Percentiles rank a stretch among this genome's conserved stretches.
These are phyloP conservation scores for Stephania yunnanensis DNA, from an alignment of 164 flowering plant species.

Conservation along the genomic window DNA sequence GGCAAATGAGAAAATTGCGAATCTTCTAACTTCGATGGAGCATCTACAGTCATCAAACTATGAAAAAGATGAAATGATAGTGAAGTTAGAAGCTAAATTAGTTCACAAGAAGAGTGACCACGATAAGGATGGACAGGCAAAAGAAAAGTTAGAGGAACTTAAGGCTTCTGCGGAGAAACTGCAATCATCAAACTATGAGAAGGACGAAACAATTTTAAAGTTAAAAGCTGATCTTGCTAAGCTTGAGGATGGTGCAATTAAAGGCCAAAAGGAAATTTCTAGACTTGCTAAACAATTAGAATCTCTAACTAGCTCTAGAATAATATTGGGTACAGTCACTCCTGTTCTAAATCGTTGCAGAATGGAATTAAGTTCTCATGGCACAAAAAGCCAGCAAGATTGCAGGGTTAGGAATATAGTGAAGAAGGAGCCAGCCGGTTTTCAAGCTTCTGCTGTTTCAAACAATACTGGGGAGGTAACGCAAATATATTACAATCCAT, in stretches of 20 bases:
- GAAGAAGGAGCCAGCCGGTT: constrained; percentile 31
- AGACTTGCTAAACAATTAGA: constrained; percentile 48
- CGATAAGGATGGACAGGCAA: constrained; percentile 44
- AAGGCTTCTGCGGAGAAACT: constrained; percentile 42
- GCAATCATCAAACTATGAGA: constrained; percentile 41
- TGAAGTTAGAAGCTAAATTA: constrained; percentile 42
- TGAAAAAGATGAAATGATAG: constrained; percentile 52
- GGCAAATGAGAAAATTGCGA: constrained; percentile 47
- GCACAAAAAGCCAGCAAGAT: constrained; percentile 14
- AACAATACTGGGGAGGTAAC: constrained; percentile 15
- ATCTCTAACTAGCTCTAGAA: constrained; percentile 29
- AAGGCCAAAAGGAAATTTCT: constrained; percentile 37
- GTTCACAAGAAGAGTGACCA: constrained; percentile 29
- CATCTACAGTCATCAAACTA: constrained; percentile 39
- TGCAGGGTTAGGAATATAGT: constrained; percentile 9
- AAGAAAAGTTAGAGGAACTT: constrained; percentile 43
- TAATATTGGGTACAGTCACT: constrained; percentile 20
- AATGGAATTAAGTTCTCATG: constrained; percentile 13
- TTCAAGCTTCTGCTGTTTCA: constrained; percentile 12
- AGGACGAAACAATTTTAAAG: constrained; percentile 40
- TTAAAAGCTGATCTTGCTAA: constrained; percentile 39
- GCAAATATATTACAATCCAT: not conserved
- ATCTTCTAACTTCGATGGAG: constrained; percentile 43
- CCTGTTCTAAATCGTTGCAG: constrained; percentile 40
- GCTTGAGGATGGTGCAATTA: constrained; percentile 35